These are phyloP conservation scores for Termitomyces sp. DNA, from an alignment of 768 basidiomycete species.

Conservation along the genomic window DNA sequence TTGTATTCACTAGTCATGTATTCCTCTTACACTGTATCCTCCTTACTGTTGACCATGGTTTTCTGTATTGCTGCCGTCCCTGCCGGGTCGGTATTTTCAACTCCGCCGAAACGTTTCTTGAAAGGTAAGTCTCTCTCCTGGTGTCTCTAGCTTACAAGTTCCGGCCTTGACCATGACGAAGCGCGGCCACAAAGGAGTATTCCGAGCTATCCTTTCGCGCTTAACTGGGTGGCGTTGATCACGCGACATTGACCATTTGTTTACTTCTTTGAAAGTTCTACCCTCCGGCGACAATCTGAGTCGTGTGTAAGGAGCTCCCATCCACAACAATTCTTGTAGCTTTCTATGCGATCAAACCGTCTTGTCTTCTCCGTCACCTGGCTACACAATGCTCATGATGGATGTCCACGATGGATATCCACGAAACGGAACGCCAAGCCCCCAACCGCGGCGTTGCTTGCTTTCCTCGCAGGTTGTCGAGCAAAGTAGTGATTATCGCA, in stretches of 20 bases:
- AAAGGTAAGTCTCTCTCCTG: background rate
- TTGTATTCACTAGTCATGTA: conserved; percentile 3
- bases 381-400: too few relatives aligned
- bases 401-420: background rate
- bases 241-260: background rate
- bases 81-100: background rate
- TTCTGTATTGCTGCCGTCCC: background rate
- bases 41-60: too few relatives aligned
- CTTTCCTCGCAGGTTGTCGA: background rate
- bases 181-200: background rate
- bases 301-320: background rate
- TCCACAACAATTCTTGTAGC: too few relatives aligned
- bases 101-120: background rate
- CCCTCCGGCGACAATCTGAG: background rate
- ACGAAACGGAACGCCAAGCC: background rate
- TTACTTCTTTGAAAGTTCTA: background rate
- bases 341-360: background rate
- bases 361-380: background rate
- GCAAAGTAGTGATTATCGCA: background rate
- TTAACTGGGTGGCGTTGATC: background rate
- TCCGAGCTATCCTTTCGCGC: background rate
- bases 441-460: conserved; percentile 3
- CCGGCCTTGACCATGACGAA: background rate
- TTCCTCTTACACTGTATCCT: background rate
- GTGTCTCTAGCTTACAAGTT: background rate